A percentile compares a stretch with the other conserved stretches of the same genome.
phyloP scores from a whole-genome alignment of 768 basidiomycete genomes.

The Strobilomyces dryophilus region DNA sequence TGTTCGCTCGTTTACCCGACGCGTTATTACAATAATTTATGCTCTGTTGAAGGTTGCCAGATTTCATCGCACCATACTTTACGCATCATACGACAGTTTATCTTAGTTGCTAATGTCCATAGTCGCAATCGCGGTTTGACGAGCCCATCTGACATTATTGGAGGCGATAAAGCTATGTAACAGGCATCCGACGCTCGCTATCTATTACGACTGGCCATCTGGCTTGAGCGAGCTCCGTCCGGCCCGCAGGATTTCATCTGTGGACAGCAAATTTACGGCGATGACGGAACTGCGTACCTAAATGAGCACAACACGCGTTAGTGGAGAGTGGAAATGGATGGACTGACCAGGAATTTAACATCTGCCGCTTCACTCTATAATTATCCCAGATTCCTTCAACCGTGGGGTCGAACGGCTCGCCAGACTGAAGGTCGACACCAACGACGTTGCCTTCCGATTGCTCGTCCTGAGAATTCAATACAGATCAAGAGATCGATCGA shows the following conservation, averaged over 20 bases:
- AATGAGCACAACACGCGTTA: slow-evolving; percentile 23
- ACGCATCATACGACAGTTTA: slow-evolving; percentile 25
- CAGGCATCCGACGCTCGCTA: slow-evolving; percentile 9
- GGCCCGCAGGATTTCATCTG: slow-evolving; percentile 92
- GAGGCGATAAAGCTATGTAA: slow-evolving; percentile 17
- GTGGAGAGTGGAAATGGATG: slow-evolving; percentile 4
- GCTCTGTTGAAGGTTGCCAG: slow-evolving; percentile 8
- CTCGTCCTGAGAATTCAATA: slow-evolving; percentile 62
- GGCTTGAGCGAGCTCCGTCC: slow-evolving; percentile 85
- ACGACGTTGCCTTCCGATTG: slow-evolving; percentile 91
- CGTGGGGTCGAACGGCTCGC: slow-evolving; percentile 95
- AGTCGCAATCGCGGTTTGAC: slow-evolving; percentile 17
- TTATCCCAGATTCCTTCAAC: slow-evolving; percentile 98
- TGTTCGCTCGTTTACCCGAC: slow-evolving; percentile 17
- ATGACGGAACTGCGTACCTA: slow-evolving; percentile 70
- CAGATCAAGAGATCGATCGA: slow-evolving; percentile 13
- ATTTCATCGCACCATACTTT: slow-evolving; percentile 9
- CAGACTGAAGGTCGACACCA: slow-evolving; percentile 88
- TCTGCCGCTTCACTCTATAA: slow-evolving; percentile 97
- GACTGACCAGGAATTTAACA: slow-evolving; percentile 92
- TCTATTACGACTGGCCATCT: slow-evolving; percentile 56
- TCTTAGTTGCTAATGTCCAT: slow-evolving; percentile 30
- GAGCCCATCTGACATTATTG: slow-evolving; percentile 10
- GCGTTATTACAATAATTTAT: slow-evolving; percentile 28
- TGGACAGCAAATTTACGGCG: slow-evolving; percentile 90